These are phyloP conservation scores for Cyclanthera cordifolia DNA, from an alignment of 306 rosid species.

Conservation along the genomic window DNA sequence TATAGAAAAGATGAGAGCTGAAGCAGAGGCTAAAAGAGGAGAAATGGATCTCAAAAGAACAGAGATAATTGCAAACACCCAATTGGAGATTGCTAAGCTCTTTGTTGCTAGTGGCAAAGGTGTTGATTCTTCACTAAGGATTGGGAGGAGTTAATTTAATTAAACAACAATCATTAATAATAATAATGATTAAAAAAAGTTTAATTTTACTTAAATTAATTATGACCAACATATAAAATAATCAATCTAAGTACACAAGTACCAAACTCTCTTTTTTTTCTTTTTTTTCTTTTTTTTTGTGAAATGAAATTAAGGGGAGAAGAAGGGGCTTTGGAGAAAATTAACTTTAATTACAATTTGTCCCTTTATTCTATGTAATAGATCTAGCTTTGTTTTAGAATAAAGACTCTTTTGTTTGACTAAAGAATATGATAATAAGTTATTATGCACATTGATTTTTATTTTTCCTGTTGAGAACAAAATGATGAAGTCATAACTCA, in stretches of 20 bases:
- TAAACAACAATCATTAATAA: background rate
- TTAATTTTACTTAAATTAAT: slow-evolving; percentile 1
- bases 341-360: background rate
- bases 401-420: background rate
- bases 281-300: background rate
- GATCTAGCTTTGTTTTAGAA: background rate
- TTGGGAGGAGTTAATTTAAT: slow-evolving; percentile 60
- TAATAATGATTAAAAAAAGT: background rate
- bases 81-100: slow-evolving; percentile 85
- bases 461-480: background rate
- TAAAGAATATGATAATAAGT: background rate
- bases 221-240: background rate
- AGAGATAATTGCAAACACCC: slow-evolving; percentile 84
- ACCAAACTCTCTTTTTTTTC: background rate
- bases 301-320: background rate
- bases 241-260: background rate
- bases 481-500: no score
- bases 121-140: slow-evolving; percentile 79
- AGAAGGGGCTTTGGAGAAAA: background rate
- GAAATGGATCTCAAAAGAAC: slow-evolving; percentile 88
- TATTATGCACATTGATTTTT: background rate
- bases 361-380: background rate
- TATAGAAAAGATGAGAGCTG: slow-evolving; percentile 82
- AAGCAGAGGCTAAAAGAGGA: slow-evolving; percentile 85
- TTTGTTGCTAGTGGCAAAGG: slow-evolving; percentile 59